Percentiles rank a stretch among this genome's conserved stretches.
These are phyloP conservation scores for Flaveria trinervia DNA, from an alignment of 129 eudicot species.

Conservation along the genomic window DNA sequence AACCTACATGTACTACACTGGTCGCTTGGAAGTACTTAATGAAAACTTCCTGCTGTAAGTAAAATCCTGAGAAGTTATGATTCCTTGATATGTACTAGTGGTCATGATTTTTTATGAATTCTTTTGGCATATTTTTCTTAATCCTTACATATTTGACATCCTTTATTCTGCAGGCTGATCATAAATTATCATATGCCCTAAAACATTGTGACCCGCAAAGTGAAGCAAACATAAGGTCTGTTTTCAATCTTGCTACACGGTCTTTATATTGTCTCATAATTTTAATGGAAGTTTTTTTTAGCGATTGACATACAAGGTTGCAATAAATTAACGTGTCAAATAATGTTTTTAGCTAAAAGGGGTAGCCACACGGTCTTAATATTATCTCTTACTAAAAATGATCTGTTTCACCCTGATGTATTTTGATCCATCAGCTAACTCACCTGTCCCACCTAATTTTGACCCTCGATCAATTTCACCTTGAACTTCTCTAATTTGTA, in stretches of 20 bases:
- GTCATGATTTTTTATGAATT: constrained; percentile 16
- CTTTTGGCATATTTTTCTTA: constrained; percentile 16
- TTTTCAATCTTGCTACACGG: constrained; percentile 11
- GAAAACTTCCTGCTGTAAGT: constrained; percentile 91
- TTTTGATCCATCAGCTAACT: background rate
- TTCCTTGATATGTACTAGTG: background rate
- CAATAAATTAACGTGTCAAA: background rate
- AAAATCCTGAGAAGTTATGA: background rate
- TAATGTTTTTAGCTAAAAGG: background rate
- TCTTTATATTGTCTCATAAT: background rate
- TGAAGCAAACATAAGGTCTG: constrained; percentile 82
- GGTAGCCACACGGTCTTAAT: background rate
- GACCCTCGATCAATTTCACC: background rate
- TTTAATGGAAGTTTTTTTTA: background rate
- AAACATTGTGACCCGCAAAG: constrained; percentile 67
- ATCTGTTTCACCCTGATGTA: background rate
- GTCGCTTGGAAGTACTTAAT: constrained; percentile 94
- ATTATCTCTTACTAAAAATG: background rate
- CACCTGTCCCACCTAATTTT: background rate
- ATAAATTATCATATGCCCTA: constrained; percentile 83
- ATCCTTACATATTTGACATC: background rate
- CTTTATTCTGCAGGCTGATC: constrained; percentile 65
- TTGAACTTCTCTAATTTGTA: background rate
- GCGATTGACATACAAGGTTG: constrained; percentile 12
- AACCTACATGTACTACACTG: constrained; percentile 98